Percentiles rank a stretch among this genome's conserved stretches.
Evolutionary conservation across 2,329 filamentous ascomycete genomes (phyloP).

Genomic region (Fusarium marasasianum): DNA sequence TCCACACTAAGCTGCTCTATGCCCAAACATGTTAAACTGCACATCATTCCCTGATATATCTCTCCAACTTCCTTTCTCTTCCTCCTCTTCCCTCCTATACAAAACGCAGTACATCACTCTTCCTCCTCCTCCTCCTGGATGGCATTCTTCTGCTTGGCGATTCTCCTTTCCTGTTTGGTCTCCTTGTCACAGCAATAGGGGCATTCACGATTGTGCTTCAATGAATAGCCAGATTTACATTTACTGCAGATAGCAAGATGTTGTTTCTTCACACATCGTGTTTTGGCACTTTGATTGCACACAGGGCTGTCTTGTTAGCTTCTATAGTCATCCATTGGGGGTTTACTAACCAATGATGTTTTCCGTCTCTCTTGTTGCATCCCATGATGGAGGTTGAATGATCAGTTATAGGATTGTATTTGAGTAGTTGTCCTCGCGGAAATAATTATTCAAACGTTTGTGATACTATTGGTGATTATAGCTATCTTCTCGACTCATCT

Average conservation of each 20-base stretch:
- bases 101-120: background rate
- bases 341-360: background rate
- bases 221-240: background rate
- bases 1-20: background rate
- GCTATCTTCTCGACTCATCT: background rate
- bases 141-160: background rate
- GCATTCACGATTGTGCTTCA: background rate
- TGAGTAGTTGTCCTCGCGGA: accelerated
- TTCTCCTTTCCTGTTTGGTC: background rate
- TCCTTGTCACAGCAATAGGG: accelerated
- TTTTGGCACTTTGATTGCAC: background rate
- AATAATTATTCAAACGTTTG: background rate
- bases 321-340: accelerated
- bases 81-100: background rate
- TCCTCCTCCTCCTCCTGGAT: background rate
- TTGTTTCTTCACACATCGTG: background rate
- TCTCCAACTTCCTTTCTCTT: background rate
- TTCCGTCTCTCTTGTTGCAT: background rate
- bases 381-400: background rate
- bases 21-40: background rate
- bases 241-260: background rate
- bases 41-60: accelerated
- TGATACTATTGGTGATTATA: background rate
- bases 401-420: background rate
- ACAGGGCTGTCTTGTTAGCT: background rate